Evolutionary conservation across 805 yeast genomes (phyloP).

Genomic region (Myxozyma sirexii): DNA sequence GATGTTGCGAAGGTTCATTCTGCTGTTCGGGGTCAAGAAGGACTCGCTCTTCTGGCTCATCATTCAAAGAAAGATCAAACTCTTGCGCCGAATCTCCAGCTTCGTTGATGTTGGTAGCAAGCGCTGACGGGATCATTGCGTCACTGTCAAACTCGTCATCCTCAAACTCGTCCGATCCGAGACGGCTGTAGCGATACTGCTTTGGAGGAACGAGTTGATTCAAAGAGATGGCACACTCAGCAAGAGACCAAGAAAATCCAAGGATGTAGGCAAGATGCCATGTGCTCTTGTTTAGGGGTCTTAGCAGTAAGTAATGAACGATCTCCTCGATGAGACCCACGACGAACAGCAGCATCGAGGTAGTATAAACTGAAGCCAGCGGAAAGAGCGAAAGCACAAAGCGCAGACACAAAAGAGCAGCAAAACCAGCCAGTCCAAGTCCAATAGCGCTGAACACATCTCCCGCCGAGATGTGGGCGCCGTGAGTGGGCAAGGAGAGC

Average conservation of each 20-base stretch:
- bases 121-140: conserved; percentile 15
- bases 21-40: conserved; percentile 13
- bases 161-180: conserved; percentile 6
- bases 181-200: conserved; percentile 23
- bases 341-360: conserved; percentile 26
- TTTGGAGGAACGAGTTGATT: conserved; percentile 28
- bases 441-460: conserved; percentile 15
- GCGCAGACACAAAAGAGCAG: conserved; percentile 18
- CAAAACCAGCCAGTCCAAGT: conserved; percentile 29
- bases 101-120: conserved; percentile 11
- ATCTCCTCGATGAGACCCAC: conserved; percentile 29
- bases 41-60: conserved; percentile 2
- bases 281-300: conserved; percentile 17
- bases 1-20: neutral
- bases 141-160: conserved; percentile 13
- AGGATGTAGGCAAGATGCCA: conserved; percentile 28
- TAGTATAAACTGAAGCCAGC: conserved; percentile 24
- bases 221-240: conserved; percentile 28
- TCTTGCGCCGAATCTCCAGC: conserved; percentile 13
- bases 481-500: conserved; percentile 26
- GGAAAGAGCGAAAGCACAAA: conserved; percentile 30
- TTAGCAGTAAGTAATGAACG: conserved; percentile 21
- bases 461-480: conserved; percentile 10
- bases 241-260: conserved; percentile 29
- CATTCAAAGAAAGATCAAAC: conserved; percentile 18